phyloP scores from a whole-genome alignment of 768 basidiomycete species.

The Panaeolus cyanescens region DNA sequence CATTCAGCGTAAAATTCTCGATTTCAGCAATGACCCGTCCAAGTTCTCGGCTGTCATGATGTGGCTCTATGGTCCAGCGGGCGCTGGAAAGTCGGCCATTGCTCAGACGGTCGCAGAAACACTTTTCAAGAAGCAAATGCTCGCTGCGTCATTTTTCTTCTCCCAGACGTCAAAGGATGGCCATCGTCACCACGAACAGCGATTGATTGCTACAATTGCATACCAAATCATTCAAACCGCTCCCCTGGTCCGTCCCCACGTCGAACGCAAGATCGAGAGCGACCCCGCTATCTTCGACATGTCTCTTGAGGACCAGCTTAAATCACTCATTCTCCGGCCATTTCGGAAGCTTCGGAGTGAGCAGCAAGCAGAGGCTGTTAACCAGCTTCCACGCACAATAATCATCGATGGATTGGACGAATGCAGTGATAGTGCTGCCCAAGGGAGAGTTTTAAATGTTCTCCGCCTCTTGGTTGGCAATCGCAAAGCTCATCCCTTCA shows the following conservation, averaged over 20 bases:
- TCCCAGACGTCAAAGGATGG: neutral
- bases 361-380: neutral
- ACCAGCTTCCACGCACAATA: neutral
- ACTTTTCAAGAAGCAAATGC: neutral
- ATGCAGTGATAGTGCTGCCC: neutral
- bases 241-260: neutral
- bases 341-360: neutral
- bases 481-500: neutral
- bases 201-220: conserved; percentile 11
- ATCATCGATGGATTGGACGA: neutral
- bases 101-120: conserved; percentile 6
- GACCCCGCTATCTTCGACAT: conserved; percentile 8
- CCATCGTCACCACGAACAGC: neutral
- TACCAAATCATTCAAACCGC: conserved; percentile 10
- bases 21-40: neutral
- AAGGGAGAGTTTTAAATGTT: neutral
- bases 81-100: conserved; percentile 11
- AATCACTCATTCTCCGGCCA: neutral
- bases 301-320: neutral
- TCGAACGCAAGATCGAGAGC: neutral
- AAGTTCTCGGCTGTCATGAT: neutral
- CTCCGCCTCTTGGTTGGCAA: neutral
- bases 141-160: conserved; percentile 11
- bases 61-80: conserved; percentile 11
- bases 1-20: neutral